Base-by-base conservation (phyloP, 2,329 filamentous ascomycete genomes). In the Bipolaris sorokiniana region DNA sequence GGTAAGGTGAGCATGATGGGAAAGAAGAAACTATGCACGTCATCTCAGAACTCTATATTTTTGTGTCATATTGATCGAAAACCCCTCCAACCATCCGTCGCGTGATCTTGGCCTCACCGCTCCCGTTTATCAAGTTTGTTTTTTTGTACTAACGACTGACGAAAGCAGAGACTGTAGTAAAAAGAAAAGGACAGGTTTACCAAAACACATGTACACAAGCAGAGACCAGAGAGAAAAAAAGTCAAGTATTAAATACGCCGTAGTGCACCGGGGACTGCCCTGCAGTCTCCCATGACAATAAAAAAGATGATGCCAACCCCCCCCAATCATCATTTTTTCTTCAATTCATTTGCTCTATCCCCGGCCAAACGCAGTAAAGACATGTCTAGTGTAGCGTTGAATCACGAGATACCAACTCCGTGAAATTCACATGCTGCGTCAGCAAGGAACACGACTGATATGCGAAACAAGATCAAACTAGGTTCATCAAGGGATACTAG, bases 221-320 rank as follows among this genome's bases (percentile, higher is more conserved):
- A 36, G 1, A 36, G n/a, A 36, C 15, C 5, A 36, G 34, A 15
- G 11, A 7, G 34, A 38, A 16, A 7, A 38, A 38, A 37, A 16
- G 37, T 20, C n/a, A 38, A 38, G 41, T 33, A 34, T n/a, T 31
- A 31, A 31, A 31, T 31, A 31, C 28, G 28, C 28, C 28, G 10
- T 31, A 51, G 54, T 60, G 54, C 63, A 49, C 20, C 16, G 3
- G 23, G 10, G 54, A 65, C 69, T 44, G 65, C 67, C 34, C 68
- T 66, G 69, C 68, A 67, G 65, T 65, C 63, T 33, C 45, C 16
- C 16, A 20, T 18, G 10, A 26, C 7, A 33, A 33, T 31, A 16
- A 45, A 18, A 26, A 28, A 23, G 23, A 31, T 13, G 42, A 26
- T n/a, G 22, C n/a, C 37, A 11, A 5, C 15, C 22, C 3, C 18